Evolutionary conservation across 257 asterid genomes (phyloP).

Genomic region (Plantago major): DNA sequence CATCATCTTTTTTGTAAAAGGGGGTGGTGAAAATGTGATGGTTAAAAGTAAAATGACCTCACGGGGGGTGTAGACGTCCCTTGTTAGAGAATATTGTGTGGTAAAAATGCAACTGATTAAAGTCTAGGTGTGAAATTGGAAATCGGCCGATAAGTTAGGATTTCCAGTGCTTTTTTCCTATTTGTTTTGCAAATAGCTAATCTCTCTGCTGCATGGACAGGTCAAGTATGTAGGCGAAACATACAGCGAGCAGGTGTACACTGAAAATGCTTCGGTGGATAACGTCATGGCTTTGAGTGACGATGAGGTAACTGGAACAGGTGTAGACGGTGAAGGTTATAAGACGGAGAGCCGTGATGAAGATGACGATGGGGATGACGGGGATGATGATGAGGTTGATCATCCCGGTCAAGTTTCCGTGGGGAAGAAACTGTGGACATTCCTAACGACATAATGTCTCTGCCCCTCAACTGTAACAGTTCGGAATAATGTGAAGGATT

Average conservation of each 20-base stretch:
- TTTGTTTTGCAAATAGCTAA: not conserved
- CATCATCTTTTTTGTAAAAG: too few species aligned
- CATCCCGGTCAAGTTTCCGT: slow-evolving; percentile 91
- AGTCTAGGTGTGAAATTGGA: not conserved
- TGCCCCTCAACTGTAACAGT: slow-evolving; percentile 19
- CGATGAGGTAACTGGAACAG: slow-evolving; percentile 50
- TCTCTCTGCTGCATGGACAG: slow-evolving; percentile 32
- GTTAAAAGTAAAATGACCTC: too few species aligned
- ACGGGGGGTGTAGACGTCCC: too few species aligned
- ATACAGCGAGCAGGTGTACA: slow-evolving; percentile 26
- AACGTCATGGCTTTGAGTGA: slow-evolving; percentile 39
- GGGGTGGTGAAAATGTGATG: too few species aligned
- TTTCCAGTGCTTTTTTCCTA: not conserved
- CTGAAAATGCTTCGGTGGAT: slow-evolving; percentile 27
- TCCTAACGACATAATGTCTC: slow-evolving; percentile 58
- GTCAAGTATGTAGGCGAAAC: slow-evolving; percentile 34
- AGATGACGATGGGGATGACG: slow-evolving; percentile 42
- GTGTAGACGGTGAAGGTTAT: slow-evolving; percentile 31
- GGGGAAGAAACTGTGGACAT: slow-evolving; percentile 92
- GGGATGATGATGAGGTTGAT: slow-evolving; percentile 54
- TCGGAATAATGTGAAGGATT: slow-evolving; percentile 5
- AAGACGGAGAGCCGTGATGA: slow-evolving; percentile 37
- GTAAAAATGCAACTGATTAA: too few species aligned
- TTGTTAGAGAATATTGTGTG: too few species aligned
- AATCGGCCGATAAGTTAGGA: not conserved